Base-by-base conservation (phyloP, 1,284 basidiomycete genomes). In the Anthracocystis panici-leucophaei region DNA sequence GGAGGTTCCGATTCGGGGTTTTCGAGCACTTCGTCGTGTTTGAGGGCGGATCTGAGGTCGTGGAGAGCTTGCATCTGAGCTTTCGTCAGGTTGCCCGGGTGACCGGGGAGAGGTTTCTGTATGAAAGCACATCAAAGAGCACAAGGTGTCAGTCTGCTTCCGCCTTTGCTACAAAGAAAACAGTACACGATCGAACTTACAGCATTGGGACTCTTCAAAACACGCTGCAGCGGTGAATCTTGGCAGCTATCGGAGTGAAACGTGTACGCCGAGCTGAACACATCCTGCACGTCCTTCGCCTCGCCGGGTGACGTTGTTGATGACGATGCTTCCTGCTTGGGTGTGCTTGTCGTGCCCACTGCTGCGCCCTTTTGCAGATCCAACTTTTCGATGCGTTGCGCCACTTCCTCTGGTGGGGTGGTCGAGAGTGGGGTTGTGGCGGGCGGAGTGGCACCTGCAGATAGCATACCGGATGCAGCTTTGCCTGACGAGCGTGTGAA, bases 11-110 rank as follows among this genome's bases (percentile, higher is more conserved):
- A 53, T 20, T 70, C 65, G 23, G 55, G 27, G 4, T 61, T 35
- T 14, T 63, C 52, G 2, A 83, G 46, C 8, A 59, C 66, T 10
- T 70, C 77, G 11, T 73, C 68, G 14, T 57, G 57, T n/a, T 48
- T 44, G 11, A 83, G 66, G 18, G 46, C 33, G 12, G 41, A 6
- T 5, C 60, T 63, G 2, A 84, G 67, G 14, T 66, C 59, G 21
- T 73, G 65, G 2, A 83, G 67, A 1, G 77, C 78, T n/a, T 73
- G 46, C 11, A 65, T 27, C 57, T 84, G 83, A 1, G 65, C 35
- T 0, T 63, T 33, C 2, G 70, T 68, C 27, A 84, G 60, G 58
- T 83, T 84, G 23, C 82, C 83, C 0, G 77, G 66, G 48, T 84
- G 83, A 3, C 83, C 83, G 0, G 74, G 75, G 11, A 69, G 64